Conservation (phyloP, 163 green algal genomes). For the Prototheca cutis region DNA sequence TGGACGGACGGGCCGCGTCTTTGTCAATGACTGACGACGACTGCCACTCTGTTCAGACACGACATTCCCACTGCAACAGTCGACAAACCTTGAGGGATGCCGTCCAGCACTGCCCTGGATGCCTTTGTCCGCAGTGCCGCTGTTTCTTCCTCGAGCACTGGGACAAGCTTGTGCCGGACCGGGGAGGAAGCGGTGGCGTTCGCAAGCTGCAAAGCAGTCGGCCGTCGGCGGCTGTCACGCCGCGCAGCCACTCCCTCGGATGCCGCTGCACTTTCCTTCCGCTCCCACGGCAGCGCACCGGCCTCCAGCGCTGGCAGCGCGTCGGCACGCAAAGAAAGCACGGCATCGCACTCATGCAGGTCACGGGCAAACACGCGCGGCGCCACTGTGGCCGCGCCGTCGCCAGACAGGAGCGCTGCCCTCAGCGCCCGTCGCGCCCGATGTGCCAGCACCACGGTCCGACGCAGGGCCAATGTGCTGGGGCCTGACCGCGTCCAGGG, state of each 20-base stretch:
- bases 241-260: too few species aligned
- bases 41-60: too few species aligned
- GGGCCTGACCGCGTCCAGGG: constrained; percentile 34
- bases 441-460: constrained; percentile 31
- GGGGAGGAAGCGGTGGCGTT: background rate
- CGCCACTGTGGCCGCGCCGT: background rate
- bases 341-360: constrained; percentile 16
- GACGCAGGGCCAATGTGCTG: constrained; percentile 13
- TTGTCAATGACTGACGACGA: too few species aligned
- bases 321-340: constrained; percentile 13
- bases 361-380: constrained; percentile 13
- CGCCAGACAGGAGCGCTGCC: constrained; percentile 1
- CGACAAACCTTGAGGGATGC: constrained; percentile 13
- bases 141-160: background rate
- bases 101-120: constrained; percentile 9
- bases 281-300: background rate
- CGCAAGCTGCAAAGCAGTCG: too few species aligned
- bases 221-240: too few species aligned
- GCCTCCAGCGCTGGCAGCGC: constrained; percentile 5
- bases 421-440: constrained; percentile 14
- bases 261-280: background rate
- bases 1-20: too few species aligned
- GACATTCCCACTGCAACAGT: background rate
- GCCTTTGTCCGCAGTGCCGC: background rate
- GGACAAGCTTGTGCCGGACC: background rate